Evolutionary conservation across 1,284 basidiomycete species (phyloP).

Genomic region (Marasmius sp.): DNA sequence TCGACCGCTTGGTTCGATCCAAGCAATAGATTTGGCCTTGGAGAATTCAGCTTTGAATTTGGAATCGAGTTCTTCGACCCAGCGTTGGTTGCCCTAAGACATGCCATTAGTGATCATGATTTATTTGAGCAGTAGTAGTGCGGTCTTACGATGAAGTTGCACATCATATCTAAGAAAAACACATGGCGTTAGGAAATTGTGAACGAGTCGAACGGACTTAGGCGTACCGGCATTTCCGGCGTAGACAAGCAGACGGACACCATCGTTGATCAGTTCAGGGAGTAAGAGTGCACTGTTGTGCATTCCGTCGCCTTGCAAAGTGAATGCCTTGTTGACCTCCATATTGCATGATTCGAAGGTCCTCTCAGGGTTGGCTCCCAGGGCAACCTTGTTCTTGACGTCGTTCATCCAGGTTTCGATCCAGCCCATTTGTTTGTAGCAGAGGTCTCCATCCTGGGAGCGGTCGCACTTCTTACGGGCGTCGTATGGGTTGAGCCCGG

Average conservation of each 20-base stretch:
- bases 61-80: slow-evolving; percentile 64
- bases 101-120: slow-evolving; percentile 13
- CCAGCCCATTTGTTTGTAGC: slow-evolving; percentile 79
- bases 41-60: slow-evolving; percentile 65
- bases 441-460: slow-evolving; percentile 65
- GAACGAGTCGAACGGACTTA: not conserved
- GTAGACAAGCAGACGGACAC: slow-evolving; percentile 79
- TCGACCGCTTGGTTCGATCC: slow-evolving; percentile 49
- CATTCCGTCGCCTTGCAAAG: slow-evolving; percentile 75
- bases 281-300: slow-evolving; percentile 76
- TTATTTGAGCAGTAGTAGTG: slow-evolving; percentile 18
- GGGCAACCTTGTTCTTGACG: slow-evolving; percentile 65
- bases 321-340: slow-evolving; percentile 69
- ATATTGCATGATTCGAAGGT: slow-evolving; percentile 70
- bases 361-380: slow-evolving; percentile 66
- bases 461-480: slow-evolving; percentile 80
- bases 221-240: slow-evolving; percentile 71
- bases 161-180: slow-evolving; percentile 74
- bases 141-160: slow-evolving; percentile 65
- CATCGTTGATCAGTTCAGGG: slow-evolving; percentile 73
- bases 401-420: slow-evolving; percentile 81
- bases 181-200: slow-evolving; percentile 19
- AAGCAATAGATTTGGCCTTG: slow-evolving; percentile 51
- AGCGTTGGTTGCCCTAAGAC: slow-evolving; percentile 68
- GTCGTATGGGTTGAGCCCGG: slow-evolving; percentile 79